Base-by-base conservation (phyloP, 2,329 filamentous ascomycete genomes). In the Colletotrichum tofieldiae region DNA sequence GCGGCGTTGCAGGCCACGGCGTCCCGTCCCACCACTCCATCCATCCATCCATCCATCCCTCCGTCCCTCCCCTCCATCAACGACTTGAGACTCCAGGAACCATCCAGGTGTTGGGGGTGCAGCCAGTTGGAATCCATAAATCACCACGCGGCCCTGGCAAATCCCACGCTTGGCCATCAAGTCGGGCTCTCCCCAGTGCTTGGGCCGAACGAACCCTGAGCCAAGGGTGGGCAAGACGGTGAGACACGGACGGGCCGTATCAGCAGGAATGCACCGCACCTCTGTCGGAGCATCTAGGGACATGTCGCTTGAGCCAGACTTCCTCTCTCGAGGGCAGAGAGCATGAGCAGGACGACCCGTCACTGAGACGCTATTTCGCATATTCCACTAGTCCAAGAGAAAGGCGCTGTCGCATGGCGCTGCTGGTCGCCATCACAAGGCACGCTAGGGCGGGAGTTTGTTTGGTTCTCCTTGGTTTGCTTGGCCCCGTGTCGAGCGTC, bases 401-500 rank as follows among this genome's bases (percentile, higher is more conserved):
- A 51, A 29, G 45, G 23, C 32, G 32, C 39, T 59, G 18, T 63
- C 52, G 58, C 45, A 35, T 41, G 65, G 26, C n/a, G 51, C 64
- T 58, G 54, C 56, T n/a, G 26, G 47, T 37, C 20, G 55, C 51
- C 69, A 58, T 63, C 65, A 63, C 35, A 60, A 63, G 69, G 65
- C 69, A 71, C 69, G 65, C 69, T 71, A 68, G 58, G 64, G 69
- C 43, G 14, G 41, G 41, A 16, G 32, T 23, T 26, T 41, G 39
- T 29, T 49, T 32, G 60, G 35, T 26, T 5, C 43, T 37, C 23
- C 60, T 37, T 32, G 32, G 20, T 23, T 32, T 26, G n/a, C 35
- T 26, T 35, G 35, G 23, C 32, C 43, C 29, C 8, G 12, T 35
- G n/a, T 62, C 43, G 43, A 61, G 43, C 43, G 58, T 61, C 58